Evolutionary conservation across 2,329 filamentous ascomycete genomes (phyloP).

Genomic region (Paraphaeosphaeria minitans): DNA sequence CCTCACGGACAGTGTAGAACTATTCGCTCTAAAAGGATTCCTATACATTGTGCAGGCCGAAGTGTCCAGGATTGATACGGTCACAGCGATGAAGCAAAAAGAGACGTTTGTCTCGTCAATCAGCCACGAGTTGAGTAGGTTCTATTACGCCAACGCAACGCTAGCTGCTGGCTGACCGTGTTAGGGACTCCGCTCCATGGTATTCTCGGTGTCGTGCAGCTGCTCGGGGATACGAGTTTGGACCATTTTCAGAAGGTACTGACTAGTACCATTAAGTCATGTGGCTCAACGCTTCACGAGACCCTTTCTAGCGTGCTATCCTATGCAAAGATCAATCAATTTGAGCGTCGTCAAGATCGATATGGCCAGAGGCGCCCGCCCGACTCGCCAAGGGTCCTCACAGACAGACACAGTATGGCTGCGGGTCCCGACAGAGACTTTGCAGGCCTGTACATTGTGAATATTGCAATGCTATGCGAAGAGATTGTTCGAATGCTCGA

Average conservation of each 20-base stretch:
- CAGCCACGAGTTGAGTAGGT: slow-evolving; percentile 25
- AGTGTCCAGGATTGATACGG: no score
- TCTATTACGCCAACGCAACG: no score
- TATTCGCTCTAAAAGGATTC: no score
- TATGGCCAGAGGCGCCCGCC: slow-evolving; percentile 15
- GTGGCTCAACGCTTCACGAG: slow-evolving; percentile 13
- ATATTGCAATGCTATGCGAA: not conserved
- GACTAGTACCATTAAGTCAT: slow-evolving; percentile 9
- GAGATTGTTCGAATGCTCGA: no score
- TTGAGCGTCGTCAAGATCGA: slow-evolving; percentile 10
- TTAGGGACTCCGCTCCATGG: slow-evolving; percentile 18
- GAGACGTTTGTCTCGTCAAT: slow-evolving; percentile 21
- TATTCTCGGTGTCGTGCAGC: slow-evolving; percentile 14
- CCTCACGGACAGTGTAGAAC: no score
- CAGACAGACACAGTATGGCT: slow-evolving; percentile 8
- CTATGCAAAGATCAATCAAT: slow-evolving; percentile 11
- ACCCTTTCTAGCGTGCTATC: slow-evolving; percentile 14
- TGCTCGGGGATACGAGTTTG: slow-evolving; percentile 8
- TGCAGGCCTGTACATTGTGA: slow-evolving; percentile 18
- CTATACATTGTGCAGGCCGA: no score
- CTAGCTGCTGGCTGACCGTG: no score
- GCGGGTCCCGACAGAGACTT: slow-evolving; percentile 19
- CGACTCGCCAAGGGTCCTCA: slow-evolving; percentile 15
- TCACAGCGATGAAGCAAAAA: slow-evolving; percentile 18
- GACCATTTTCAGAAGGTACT: slow-evolving; percentile 8